phyloP scores from a whole-genome alignment of 2,329 filamentous ascomycete genomes.

The Neofusicoccum ribis region DNA sequence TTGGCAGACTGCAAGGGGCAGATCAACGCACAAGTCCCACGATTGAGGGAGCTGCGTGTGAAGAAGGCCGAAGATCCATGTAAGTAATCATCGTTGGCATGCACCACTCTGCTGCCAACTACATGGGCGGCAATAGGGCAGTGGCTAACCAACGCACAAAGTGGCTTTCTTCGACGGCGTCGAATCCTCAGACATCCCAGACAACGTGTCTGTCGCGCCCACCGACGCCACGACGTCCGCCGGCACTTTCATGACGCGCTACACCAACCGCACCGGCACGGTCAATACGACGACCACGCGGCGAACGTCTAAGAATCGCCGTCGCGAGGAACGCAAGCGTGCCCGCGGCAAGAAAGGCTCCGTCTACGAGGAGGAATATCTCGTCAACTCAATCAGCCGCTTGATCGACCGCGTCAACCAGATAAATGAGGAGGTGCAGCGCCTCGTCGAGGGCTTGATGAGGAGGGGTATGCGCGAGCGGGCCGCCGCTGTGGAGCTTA shows the following conservation, averaged over 20 bases:
- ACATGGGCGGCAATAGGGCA: too few species aligned
- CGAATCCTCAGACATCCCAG: constrained; percentile 68
- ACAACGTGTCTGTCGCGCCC: constrained; percentile 88
- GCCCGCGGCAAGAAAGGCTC: constrained; percentile 94
- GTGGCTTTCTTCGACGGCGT: constrained; percentile 82
- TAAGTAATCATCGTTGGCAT: constrained; percentile 19
- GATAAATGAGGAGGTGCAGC: constrained; percentile 68
- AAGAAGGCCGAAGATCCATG: constrained; percentile 80
- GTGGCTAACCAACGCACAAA: neutral
- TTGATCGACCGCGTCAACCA: constrained; percentile 80
- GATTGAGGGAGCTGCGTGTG: constrained; percentile 76
- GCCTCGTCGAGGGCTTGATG: constrained; percentile 74
- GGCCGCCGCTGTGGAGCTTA: constrained; percentile 72
- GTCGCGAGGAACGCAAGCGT: constrained; percentile 90
- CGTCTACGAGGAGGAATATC: constrained; percentile 96
- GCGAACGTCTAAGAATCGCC: constrained; percentile 82
- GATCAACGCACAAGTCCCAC: constrained; percentile 79
- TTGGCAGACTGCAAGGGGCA: constrained; percentile 91
- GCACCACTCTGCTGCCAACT: neutral
- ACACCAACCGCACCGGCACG: constrained; percentile 75
- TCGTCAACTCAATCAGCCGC: constrained; percentile 81
- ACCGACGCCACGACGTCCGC: constrained; percentile 79
- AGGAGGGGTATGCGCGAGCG: constrained; percentile 85
- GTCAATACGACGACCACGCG: constrained; percentile 72
- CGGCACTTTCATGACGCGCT: constrained; percentile 84